Conservation (phyloP, 2,329 filamentous ascomycete genomes). For the Pochonia chlamydosporia region DNA sequence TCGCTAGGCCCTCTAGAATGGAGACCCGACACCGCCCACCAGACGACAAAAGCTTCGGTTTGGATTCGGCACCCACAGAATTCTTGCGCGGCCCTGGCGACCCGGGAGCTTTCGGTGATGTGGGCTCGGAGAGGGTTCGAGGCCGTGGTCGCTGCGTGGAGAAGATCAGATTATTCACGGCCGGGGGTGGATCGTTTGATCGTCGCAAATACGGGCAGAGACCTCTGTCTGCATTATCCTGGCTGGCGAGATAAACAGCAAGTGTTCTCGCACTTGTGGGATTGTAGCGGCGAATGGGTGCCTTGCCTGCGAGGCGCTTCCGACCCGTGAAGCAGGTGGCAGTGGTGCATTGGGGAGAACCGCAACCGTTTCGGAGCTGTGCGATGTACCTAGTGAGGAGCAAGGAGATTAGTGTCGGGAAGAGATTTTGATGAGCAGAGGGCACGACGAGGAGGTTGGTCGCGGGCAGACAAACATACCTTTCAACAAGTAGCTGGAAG, state of each 20-base stretch:
- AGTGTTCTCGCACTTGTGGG: conserved; percentile 75
- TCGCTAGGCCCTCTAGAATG: background rate
- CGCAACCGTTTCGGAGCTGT: conserved; percentile 80
- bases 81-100: background rate
- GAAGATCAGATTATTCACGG: conserved; percentile 43
- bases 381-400: conserved; percentile 57
- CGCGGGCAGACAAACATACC: conserved; percentile 36
- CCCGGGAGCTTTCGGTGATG: background rate
- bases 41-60: background rate
- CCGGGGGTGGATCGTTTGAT: conserved; percentile 36
- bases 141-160: conserved; percentile 18
- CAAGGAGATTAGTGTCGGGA: background rate
- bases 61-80: conserved; percentile 1
- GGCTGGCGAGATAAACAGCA: conserved; percentile 73
- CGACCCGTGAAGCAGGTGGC: conserved; percentile 77
- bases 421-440: background rate
- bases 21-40: background rate
- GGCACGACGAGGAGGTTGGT: no score
- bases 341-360: conserved; percentile 60
- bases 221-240: conserved; percentile 66
- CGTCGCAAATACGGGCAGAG: conserved; percentile 54
- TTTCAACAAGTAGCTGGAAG: conserved; percentile 63
- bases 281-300: conserved; percentile 72
- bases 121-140: conserved; percentile 1
- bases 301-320: conserved; percentile 58